These are phyloP conservation scores for Pythium vanterpoolii DNA, from an alignment of 352 stramenopile genomes.

Conservation along the genomic window DNA sequence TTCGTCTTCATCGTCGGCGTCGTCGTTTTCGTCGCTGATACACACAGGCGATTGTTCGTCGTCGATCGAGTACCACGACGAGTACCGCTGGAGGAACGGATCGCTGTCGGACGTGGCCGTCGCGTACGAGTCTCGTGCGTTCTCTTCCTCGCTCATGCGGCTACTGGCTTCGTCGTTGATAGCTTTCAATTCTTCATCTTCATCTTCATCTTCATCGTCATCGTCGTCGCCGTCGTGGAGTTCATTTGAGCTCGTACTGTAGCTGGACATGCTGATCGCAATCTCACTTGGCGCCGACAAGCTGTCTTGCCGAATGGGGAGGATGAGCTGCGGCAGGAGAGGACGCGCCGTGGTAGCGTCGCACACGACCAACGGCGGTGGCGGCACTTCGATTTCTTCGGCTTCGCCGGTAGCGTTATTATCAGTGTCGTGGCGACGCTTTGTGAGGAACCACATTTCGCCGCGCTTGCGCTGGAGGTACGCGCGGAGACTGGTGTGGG, in stretches of 20 bases:
- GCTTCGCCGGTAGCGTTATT: neutral
- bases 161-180: neutral
- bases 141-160: neutral
- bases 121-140: conserved; percentile 8
- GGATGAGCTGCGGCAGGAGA: neutral
- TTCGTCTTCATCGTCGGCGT: neutral
- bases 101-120: neutral
- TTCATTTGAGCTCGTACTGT: conserved; percentile 12
- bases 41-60: conserved; percentile 3
- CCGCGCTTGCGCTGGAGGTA: conserved; percentile 21
- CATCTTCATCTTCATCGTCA: neutral
- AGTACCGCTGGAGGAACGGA: conserved; percentile 15
- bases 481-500: neutral
- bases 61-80: conserved; percentile 20
- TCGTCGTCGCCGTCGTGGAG: neutral
- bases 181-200: neutral
- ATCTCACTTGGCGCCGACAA: conserved; percentile 7
- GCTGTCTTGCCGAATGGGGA: neutral
- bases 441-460: conserved; percentile 20
- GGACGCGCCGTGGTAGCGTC: neutral
- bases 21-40: neutral
- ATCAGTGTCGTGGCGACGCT: conserved; percentile 9
- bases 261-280: conserved; percentile 19
- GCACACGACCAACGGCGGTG: neutral
- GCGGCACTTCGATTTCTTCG: conserved; percentile 16